Conservation (phyloP, 2,329 filamentous ascomycete species). For the Passalora sequoiae region DNA sequence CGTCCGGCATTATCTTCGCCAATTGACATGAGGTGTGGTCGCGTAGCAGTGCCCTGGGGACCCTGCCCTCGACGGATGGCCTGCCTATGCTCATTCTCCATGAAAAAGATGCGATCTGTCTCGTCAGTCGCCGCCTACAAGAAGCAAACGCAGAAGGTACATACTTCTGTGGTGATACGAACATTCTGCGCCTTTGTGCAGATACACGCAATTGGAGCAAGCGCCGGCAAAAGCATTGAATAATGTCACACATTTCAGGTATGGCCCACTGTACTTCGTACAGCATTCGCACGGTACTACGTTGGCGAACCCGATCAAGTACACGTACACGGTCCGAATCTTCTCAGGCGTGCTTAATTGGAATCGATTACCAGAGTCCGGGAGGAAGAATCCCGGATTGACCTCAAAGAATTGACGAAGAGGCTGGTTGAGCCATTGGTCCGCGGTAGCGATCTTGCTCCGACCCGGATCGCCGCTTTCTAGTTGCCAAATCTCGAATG, state of each 20-base stretch:
- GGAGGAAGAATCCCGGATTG: neutral
- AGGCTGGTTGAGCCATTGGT: neutral
- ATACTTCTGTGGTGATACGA: neutral
- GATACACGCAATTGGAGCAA: neutral
- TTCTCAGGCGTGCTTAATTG: neutral
- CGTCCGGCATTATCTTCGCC: neutral
- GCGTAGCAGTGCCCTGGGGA: too few species aligned
- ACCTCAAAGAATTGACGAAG: neutral
- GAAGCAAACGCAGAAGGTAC: neutral
- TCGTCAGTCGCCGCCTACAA: neutral
- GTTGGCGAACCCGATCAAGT: neutral
- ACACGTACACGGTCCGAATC: neutral
- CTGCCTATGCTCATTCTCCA: neutral
- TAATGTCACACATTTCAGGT: neutral
- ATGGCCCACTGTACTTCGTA: neutral
- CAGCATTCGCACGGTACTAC: neutral
- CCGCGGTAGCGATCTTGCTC: neutral
- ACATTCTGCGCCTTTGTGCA: neutral
- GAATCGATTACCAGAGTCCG: neutral
- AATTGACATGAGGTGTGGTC: too few species aligned
- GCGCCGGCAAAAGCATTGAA: neutral
- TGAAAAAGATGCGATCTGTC: neutral
- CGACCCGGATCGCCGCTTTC: neutral
- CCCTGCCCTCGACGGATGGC: neutral
- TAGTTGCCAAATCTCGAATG: neutral